Evolutionary conservation across 1,284 basidiomycete genomes (phyloP).

Genomic region (Trichosporon faecale): DNA sequence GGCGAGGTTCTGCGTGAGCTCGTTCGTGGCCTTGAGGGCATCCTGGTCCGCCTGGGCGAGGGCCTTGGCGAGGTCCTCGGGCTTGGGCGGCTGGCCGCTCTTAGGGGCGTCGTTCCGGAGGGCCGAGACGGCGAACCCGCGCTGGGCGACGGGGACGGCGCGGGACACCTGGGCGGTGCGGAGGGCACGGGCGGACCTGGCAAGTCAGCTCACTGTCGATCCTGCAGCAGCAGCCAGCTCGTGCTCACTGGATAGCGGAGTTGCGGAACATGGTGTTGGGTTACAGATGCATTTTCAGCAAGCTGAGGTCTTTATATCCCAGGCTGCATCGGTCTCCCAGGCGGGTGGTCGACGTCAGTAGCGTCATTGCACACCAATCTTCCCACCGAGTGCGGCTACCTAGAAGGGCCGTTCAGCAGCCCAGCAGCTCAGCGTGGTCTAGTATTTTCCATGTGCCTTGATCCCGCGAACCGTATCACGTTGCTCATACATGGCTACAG

Average conservation of each 20-base stretch:
- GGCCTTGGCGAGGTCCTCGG: slow-evolving; percentile 4
- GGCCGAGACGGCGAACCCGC: neutral
- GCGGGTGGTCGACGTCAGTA: neutral
- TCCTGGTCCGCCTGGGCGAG: slow-evolving; percentile 5
- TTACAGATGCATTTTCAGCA: neutral
- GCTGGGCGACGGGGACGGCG: neutral
- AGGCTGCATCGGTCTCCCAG: neutral
- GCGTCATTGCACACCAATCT: neutral
- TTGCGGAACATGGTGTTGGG: neutral
- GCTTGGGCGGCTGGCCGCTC: neutral
- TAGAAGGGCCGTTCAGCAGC: neutral
- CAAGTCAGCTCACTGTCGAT: neutral
- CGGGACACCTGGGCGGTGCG: neutral
- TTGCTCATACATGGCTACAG: neutral
- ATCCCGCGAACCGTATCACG: neutral
- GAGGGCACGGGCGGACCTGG: neutral
- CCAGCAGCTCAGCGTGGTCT: neutral
- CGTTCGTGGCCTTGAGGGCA: slow-evolving; percentile 1
- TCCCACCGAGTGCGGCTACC: neutral
- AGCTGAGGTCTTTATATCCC: neutral
- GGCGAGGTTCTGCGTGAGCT: neutral
- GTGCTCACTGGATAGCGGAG: slow-evolving; percentile 6
- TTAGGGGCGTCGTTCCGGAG: neutral
- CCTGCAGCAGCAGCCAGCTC: neutral
- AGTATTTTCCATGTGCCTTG: slow-evolving; percentile 6